A percentile compares a stretch with the other conserved stretches of the same genome.
Evolutionary conservation across 1,284 basidiomycete species (phyloP).

Genomic region (Cryptococcus sp.): DNA sequence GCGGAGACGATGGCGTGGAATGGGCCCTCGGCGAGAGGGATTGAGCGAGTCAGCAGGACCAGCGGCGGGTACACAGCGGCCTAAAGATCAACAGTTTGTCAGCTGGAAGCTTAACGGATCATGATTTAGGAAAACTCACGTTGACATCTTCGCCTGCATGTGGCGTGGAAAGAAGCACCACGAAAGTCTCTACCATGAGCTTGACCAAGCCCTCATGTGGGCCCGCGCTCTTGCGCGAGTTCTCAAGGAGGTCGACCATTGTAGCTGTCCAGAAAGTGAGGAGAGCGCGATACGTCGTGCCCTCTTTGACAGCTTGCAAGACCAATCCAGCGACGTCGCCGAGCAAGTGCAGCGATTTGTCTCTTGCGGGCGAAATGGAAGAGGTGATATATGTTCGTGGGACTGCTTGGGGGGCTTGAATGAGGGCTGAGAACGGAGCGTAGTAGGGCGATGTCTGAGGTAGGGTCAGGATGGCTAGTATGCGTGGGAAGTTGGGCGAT

Average conservation of each 20-base stretch:
- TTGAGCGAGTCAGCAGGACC: conserved; percentile 47
- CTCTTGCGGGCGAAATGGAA: conserved; percentile 58
- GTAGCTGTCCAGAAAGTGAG: conserved; percentile 82
- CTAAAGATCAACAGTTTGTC: conserved; percentile 13
- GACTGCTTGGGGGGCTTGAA: conserved; percentile 71
- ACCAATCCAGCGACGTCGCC: conserved; percentile 70
- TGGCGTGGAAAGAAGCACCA: conserved; percentile 34
- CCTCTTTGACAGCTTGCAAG: conserved; percentile 59
- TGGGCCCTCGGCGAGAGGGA: conserved; percentile 46
- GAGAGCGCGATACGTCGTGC: conserved; percentile 67
- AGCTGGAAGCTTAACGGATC: neutral
- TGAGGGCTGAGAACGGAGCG: conserved; percentile 68
- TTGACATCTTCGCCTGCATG: conserved; percentile 46
- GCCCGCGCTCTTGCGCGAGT: conserved; percentile 43
- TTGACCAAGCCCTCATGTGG: conserved; percentile 47
- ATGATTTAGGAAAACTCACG: conserved; percentile 25
- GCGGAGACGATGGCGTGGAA: conserved; percentile 43
- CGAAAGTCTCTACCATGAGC: conserved; percentile 50
- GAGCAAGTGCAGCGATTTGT: conserved; percentile 62
- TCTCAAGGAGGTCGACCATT: conserved; percentile 75
- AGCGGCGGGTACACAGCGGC: conserved; percentile 52
- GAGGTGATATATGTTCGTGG: conserved; percentile 71
- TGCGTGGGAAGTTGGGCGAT: conserved; percentile 90
- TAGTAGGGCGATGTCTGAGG: conserved; percentile 50
- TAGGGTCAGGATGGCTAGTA: conserved; percentile 82